Conservation (phyloP, 192 early-diverging fungal species). For the Linnemannia hyalina region DNA sequence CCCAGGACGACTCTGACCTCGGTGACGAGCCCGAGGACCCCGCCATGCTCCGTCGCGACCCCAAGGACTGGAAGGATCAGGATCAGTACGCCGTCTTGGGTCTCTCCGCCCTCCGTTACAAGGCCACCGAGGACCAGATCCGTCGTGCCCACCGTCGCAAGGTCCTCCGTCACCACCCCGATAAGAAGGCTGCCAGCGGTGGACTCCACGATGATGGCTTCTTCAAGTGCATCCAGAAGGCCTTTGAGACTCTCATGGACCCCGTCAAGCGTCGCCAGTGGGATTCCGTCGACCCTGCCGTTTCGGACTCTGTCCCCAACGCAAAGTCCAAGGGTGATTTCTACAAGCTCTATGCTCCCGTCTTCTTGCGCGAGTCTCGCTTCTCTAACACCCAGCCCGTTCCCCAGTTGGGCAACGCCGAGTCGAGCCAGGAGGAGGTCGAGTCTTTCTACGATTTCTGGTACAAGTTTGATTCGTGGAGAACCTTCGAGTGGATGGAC, state of each 20-base stretch:
- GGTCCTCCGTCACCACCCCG: conserved; percentile 98
- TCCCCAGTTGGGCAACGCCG: conserved; percentile 80
- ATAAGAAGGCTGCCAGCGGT: conserved; percentile 93
- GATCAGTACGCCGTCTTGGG: conserved; percentile 98
- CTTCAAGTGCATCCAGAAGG: conserved; percentile 99
- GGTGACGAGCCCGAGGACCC: conserved; percentile 89
- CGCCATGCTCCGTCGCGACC: conserved; percentile 83
- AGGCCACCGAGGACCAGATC: conserved; percentile 94
- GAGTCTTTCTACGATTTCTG: conserved; percentile 90
- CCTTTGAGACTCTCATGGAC: conserved; percentile 94
- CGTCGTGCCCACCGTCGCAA: conserved; percentile 91
- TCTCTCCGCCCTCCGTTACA: conserved; percentile 88
- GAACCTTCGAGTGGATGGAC: conserved; percentile 97
- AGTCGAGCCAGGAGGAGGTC: conserved; percentile 73
- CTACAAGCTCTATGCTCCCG: conserved; percentile 79
- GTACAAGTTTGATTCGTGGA: conserved; percentile 95
- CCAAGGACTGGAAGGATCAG: conserved; percentile 96
- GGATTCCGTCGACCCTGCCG: conserved; percentile 94
- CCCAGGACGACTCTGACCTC: conserved; percentile 72
- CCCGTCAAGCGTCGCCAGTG: conserved; percentile 91
- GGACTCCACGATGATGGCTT: conserved; percentile 92
- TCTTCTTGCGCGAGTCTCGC: conserved; percentile 90
- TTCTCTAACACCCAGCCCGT: conserved; percentile 95
- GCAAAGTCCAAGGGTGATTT: conserved; percentile 87
- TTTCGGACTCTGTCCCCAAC: conserved; percentile 80